Conservation (phyloP, 257 asterid species). For the Solanum acaule region DNA sequence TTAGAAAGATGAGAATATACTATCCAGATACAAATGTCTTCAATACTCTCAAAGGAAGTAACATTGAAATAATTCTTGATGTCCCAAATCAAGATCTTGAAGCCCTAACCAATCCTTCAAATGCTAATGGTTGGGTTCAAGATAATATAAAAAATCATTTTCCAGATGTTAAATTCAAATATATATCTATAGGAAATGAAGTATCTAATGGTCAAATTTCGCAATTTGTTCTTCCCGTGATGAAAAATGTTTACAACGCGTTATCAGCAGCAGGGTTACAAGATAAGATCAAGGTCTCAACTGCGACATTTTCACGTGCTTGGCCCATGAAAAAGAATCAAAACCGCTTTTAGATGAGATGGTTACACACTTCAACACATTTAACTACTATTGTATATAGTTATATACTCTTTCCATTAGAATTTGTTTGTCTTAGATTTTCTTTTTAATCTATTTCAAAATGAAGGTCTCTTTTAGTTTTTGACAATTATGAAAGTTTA, state of each 20-base stretch:
- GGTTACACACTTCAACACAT: too few species aligned
- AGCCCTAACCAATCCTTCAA: slow-evolving; percentile 7
- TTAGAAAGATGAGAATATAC: slow-evolving; percentile 33
- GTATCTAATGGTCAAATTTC: not conserved
- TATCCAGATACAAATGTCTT: slow-evolving; percentile 21
- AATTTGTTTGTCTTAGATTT: too few species aligned
- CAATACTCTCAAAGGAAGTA: slow-evolving; percentile 21
- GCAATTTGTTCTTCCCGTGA: slow-evolving; percentile 13
- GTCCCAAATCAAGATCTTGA: slow-evolving; percentile 36
- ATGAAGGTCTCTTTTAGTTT: too few species aligned
- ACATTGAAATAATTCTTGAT: slow-evolving; percentile 24
- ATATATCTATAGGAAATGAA: slow-evolving; percentile 27
- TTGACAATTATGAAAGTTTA: too few species aligned
- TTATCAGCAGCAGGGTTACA: not conserved
- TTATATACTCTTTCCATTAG: too few species aligned
- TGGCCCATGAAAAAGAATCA: too few species aligned
- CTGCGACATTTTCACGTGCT: slow-evolving; percentile 7
- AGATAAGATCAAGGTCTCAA: slow-evolving; percentile 23
- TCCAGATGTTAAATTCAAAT: slow-evolving; percentile 6
- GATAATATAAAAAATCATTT: slow-evolving; percentile 3
- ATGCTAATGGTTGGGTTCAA: slow-evolving; percentile 28
- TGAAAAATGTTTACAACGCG: slow-evolving; percentile 16
- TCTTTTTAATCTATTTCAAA: too few species aligned
- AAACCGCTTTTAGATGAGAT: too few species aligned
- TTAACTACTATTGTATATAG: too few species aligned